These are phyloP conservation scores for Ramaria sp. DNA, from an alignment of 768 basidiomycete species.

Conservation along the genomic window DNA sequence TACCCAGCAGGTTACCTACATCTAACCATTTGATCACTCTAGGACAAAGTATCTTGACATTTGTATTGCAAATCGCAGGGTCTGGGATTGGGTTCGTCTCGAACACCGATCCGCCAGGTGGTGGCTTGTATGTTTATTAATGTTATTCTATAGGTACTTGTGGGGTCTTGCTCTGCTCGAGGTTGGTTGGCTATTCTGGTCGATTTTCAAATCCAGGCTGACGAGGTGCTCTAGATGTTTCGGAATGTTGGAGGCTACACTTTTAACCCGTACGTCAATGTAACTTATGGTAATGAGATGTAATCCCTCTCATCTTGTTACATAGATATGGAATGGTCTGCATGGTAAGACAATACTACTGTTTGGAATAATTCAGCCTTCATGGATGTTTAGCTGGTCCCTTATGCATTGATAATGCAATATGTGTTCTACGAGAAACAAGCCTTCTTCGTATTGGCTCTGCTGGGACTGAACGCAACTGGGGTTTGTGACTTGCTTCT, in stretches of 20 bases:
- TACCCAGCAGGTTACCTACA: too few species aligned
- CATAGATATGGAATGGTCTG: constrained; percentile 13
- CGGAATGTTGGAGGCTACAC: constrained; percentile 19
- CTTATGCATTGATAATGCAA: constrained; percentile 13
- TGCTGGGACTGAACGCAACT: constrained; percentile 15
- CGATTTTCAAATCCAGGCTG: not conserved
- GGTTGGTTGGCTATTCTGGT: constrained; percentile 5
- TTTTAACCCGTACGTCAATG: constrained; percentile 17
- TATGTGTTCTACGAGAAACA: constrained; percentile 16
- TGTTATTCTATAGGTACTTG: constrained; percentile 7
- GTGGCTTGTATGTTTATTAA: too few species aligned
- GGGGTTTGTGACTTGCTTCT: constrained; percentile 8
- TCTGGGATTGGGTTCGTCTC: constrained; percentile 14
- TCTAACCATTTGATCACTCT: not conserved
- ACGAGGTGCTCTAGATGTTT: constrained; percentile 16
- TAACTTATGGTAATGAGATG: not conserved
- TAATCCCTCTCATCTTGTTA: not conserved
- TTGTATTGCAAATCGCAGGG: constrained; percentile 20
- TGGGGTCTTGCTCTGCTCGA: constrained; percentile 13
- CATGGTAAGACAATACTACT: not conserved
- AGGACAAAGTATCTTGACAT: constrained; percentile 20
- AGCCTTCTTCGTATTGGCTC: constrained; percentile 12
- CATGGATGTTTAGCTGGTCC: not conserved
- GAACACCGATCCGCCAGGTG: too few species aligned
- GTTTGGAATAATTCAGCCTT: not conserved